Base-by-base conservation (phyloP, 257 asterid species). In the Primulina huaijiensis region DNA sequence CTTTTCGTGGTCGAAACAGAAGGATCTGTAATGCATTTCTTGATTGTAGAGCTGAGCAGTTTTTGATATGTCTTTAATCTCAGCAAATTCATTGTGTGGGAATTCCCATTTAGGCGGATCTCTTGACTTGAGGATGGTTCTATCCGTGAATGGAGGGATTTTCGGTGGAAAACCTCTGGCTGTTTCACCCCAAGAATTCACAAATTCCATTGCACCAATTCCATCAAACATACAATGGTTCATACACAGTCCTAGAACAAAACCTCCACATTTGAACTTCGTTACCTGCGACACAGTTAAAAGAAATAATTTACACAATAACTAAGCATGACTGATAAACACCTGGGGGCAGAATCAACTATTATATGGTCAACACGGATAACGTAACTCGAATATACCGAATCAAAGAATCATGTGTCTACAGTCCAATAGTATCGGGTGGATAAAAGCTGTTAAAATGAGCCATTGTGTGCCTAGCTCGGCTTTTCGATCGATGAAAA, bases 191-290 rank as follows among this genome's bases (percentile, higher is more conserved):
- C 95, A 92, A 3, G 87, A 74, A 50, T 92, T 92, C 27, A 90
- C 95, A 71, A 90, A 92, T 40, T 88, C 95, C 98, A 90, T 92
- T 0, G 98, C 98, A 0, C 88, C 95, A 56, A 88, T 88, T 38
- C 98, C 98, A 62, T 90, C 97, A 62, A 88, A 85, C 97, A 92
- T 88, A 64, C 97, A 86, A 62, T 92, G 98, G 71, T 92, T 92
- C 95, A 88, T 85, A 79, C 97, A 85, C 68, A 92, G 19, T 10
- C 98, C 96, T 0, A 92, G 81, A 37, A 85, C 97, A 68, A 92
- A 92, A 20, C 98, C 98, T 30, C 98, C 97, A 80, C 97, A 88
- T 68, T 87, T 85, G 91, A 92, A 92, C 76, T 85, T 85, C 2
- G 98, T 92, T 72, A 87, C 95, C 97, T 92, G 78, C 21, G 58